Base-by-base conservation (phyloP, 108 stramenopile species). In the Fistulifera pelliculosa region DNA sequence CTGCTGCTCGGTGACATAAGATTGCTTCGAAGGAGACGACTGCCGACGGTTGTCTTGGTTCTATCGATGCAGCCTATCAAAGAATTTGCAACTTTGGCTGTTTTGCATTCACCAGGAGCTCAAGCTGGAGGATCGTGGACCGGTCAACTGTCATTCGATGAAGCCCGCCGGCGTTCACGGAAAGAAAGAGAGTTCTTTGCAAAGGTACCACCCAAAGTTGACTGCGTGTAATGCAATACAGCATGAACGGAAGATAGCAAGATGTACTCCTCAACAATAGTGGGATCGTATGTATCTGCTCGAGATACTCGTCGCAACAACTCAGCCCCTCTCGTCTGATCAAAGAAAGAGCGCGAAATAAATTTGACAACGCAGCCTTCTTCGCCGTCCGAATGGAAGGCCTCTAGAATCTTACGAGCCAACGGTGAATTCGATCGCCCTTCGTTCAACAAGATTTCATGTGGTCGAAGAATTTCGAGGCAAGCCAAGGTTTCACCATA, bases 381-480 rank as follows among this genome's bases (percentile, higher is more conserved):
- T 11, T 27, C 16, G 11, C 11, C 11, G 5, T 45, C 44, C 44
- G 21, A 8, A 39, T 54, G 53, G 47, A 74, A 86, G 27, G 77
- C 45, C 35, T 61, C 59, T 14, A 77, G 23, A 35, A 93, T 68
- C 55, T 93, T 93, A 27, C 43, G 48, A 21, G 77, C 83, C 41
- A 94, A 58, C 14, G 64, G 74, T 38, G 81, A 82, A 57, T 80
- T 74, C 47, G 61, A 70, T 2, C 92, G 69, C 18, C 87, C 92
- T 49, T 94, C 92, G 65, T 94, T 94, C 47, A 94, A 51, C 47
- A 94, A 50, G 6, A 90, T 64, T 62, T 94, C 92, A 60, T 94
- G 62, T 0, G 92, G 92, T 35, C 71, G 24, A 10, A 94, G 60
- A 48, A 82, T 69, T 42, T 80, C 73, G 23, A 94, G 54, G 41